phyloP scores from a whole-genome alignment of 2,329 filamentous ascomycete species.

The Fusarium subtropicale region DNA sequence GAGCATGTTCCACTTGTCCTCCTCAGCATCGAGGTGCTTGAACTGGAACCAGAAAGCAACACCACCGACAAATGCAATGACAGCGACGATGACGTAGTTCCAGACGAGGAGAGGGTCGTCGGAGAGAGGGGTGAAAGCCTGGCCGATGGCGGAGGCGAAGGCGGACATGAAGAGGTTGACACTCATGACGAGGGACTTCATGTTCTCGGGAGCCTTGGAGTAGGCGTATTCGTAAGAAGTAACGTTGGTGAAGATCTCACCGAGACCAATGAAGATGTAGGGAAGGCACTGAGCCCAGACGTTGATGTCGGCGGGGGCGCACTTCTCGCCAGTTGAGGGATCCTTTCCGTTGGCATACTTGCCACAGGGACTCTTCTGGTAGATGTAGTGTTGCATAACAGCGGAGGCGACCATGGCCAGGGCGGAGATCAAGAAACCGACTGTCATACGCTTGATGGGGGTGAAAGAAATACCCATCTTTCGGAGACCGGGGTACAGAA shows the following conservation, averaged over 20 bases:
- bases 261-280: constrained; percentile 63
- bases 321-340: constrained; percentile 49
- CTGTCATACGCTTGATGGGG: constrained; percentile 80
- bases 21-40: constrained; percentile 71
- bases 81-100: constrained; percentile 75
- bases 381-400: constrained; percentile 72
- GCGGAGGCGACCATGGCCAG: constrained; percentile 70
- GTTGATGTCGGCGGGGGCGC: constrained; percentile 70
- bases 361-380: constrained; percentile 71
- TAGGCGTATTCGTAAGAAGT: constrained; percentile 80
- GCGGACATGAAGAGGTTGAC: constrained; percentile 78
- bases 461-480: constrained; percentile 73
- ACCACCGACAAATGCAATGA: constrained; percentile 72
- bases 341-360: constrained; percentile 57
- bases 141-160: constrained; percentile 75
- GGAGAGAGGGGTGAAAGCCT: constrained; percentile 72
- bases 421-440: constrained; percentile 74
- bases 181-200: constrained; percentile 80
- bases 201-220: constrained; percentile 81
- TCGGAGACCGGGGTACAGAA: constrained; percentile 76
- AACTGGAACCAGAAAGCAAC: constrained; percentile 76
- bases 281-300: constrained; percentile 70
- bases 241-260: constrained; percentile 67
- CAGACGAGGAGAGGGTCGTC: constrained; percentile 75
- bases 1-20: constrained; percentile 76